Conservation (phyloP, 2,329 filamentous ascomycete species). For the Fusarium globosum region DNA sequence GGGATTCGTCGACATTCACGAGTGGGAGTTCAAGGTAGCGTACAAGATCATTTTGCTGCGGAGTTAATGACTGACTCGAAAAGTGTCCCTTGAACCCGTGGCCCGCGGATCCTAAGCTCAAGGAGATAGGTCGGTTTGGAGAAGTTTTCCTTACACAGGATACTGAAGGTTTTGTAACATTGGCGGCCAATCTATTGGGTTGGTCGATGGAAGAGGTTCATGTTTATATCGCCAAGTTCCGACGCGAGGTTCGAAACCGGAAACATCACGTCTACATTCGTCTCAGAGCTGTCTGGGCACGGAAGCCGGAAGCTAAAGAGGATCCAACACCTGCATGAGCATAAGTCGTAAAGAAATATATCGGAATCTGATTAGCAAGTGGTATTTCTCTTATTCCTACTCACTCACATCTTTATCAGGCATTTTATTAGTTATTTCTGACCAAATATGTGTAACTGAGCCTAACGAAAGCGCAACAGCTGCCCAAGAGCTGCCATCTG, state of each 20-base stretch:
- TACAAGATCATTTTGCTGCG: accelerated
- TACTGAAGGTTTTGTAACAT: background rate
- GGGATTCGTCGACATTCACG: background rate
- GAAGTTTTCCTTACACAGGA: background rate
- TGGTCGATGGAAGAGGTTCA: background rate
- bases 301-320: background rate
- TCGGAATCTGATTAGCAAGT: accelerated
- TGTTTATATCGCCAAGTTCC: background rate
- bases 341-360: accelerated
- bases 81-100: background rate
- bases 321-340: too few relatives aligned
- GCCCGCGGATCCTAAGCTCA: background rate
- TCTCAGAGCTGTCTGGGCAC: background rate
- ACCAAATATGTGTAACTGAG: too few relatives aligned
- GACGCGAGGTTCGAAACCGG: background rate
- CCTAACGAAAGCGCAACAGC: too few relatives aligned
- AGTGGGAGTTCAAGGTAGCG: background rate
- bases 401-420: too few relatives aligned
- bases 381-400: too few relatives aligned
- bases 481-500: too few relatives aligned
- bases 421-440: accelerated
- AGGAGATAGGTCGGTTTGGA: background rate
- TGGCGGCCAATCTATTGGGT: background rate
- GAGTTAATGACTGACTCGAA: accelerated
- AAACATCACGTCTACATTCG: background rate